Base-by-base conservation (phyloP, 345 rosid genomes). In the Euphorbia peplus region DNA sequence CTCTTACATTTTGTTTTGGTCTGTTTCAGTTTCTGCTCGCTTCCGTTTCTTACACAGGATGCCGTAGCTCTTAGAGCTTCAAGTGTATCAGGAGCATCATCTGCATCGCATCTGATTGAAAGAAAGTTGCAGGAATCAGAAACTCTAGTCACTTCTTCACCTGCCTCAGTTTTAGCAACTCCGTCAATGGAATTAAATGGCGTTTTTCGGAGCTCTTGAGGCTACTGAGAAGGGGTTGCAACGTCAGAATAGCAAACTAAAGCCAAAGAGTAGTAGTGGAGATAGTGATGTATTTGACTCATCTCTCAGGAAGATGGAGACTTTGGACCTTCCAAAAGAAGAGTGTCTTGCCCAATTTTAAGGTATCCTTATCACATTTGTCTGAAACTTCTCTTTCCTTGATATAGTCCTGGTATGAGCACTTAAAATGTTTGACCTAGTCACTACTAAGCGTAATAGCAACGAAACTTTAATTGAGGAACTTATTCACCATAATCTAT, bases 271-370 rank as follows among this genome's bases (percentile, higher is more conserved):
- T 84, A 70, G 77, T 47, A 82, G 82, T 60, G 88, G 86, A 54
- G 90, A 80, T 82, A 90, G 88, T 70, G 85, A 82, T 68, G 56
- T 82, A 55, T 91, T 92, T 37, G 97, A 91, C 60, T 87, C 97
- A 64, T 91, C 99, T 58, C n/a, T 86, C 96, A 70, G 98, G 99
- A 88, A 81, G 97, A 90, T 73, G 90, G 82, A 78, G 92, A 87
- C 47, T 87, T 71, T 74, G 97, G 92, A 22, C 99, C 99, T 46
- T 80, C 96, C 2, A 90, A 90, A 83, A n/a, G 96, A 91, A 76
- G 98, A 88, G 67, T 84, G 87, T 71, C 76, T 82, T 64, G 70
- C 76, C 69, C 88, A 90, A 74, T 95, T 95, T 81, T n/a, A 95
- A 90, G 96, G 99, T 95, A 76, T 54, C 57, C 66, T 52, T 41